phyloP scores from a whole-genome alignment of 83 land plant genomes.

The Picea mariana region DNA sequence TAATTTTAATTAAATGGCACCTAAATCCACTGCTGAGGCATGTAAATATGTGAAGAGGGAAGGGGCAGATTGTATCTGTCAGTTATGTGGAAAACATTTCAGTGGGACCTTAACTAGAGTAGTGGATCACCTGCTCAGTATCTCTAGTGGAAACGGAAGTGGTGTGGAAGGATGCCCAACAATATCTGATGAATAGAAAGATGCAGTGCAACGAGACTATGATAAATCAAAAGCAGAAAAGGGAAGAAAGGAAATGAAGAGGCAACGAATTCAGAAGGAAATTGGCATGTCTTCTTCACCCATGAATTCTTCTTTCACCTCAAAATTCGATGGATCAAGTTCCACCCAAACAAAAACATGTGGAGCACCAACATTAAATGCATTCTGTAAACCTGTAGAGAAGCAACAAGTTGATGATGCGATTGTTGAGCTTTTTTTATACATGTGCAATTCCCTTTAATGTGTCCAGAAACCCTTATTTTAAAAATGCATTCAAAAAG shows the following conservation, averaged over 20 bases:
- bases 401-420: neutral
- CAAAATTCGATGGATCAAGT: neutral
- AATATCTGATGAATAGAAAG: neutral
- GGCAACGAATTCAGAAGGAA: neutral
- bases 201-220: neutral
- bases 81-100: neutral
- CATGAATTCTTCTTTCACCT: neutral
- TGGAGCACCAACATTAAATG: neutral
- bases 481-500: neutral
- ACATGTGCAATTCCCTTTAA: neutral
- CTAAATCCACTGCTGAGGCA: too few species aligned
- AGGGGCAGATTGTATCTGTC: too few species aligned
- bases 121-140: too few species aligned
- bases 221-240: neutral
- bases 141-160: too few species aligned
- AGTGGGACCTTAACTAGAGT: neutral
- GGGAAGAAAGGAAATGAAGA: neutral
- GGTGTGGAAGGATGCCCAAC: neutral
- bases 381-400: neutral
- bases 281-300: neutral
- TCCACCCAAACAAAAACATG: neutral
- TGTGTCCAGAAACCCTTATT: neutral
- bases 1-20: too few species aligned
- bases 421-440: neutral
- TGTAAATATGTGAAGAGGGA: too few species aligned